phyloP scores from a whole-genome alignment of 805 yeast genomes.

The Lipomyces kockii region DNA sequence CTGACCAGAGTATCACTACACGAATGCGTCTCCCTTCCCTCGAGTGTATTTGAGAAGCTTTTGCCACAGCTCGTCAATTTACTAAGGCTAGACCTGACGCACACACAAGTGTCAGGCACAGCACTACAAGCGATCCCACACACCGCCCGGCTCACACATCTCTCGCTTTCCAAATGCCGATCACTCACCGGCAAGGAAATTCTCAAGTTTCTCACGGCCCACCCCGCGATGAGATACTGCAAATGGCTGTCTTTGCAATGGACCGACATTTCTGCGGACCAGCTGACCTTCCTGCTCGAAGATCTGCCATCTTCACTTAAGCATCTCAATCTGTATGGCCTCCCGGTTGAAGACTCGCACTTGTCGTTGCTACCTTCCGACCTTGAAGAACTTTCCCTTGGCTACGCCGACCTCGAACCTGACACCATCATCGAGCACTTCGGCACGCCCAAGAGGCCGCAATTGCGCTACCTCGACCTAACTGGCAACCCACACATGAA shows the following conservation, averaged over 20 bases:
- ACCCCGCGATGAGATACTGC: slow-evolving; percentile 55
- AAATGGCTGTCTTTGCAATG: slow-evolving; percentile 71
- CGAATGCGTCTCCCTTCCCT: slow-evolving; percentile 80
- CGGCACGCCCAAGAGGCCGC: slow-evolving; percentile 36
- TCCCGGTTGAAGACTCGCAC: slow-evolving; percentile 55
- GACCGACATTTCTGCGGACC: slow-evolving; percentile 55
- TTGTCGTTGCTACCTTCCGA: slow-evolving; percentile 43
- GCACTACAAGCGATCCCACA: slow-evolving; percentile 61
- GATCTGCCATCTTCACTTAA: slow-evolving; percentile 50
- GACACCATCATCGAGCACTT: slow-evolving; percentile 40
- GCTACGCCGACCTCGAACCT: slow-evolving; percentile 41
- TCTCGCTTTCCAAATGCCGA: slow-evolving; percentile 53
- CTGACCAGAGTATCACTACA: slow-evolving; percentile 70
- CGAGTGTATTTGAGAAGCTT: slow-evolving; percentile 58
- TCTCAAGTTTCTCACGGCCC: slow-evolving; percentile 68
- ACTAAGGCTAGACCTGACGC: slow-evolving; percentile 75
- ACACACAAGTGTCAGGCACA: slow-evolving; percentile 74
- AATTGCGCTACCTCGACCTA: slow-evolving; percentile 64
- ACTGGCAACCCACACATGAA: slow-evolving; percentile 65
- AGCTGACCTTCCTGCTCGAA: slow-evolving; percentile 56
- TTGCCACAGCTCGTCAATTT: slow-evolving; percentile 62
- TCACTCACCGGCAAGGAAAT: slow-evolving; percentile 66
- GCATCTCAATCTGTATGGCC: slow-evolving; percentile 66
- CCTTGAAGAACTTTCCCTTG: slow-evolving; percentile 44
- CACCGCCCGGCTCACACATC: slow-evolving; percentile 68